phyloP scores from a whole-genome alignment of 139 green algal genomes.

The Chlorella vulgaris region DNA sequence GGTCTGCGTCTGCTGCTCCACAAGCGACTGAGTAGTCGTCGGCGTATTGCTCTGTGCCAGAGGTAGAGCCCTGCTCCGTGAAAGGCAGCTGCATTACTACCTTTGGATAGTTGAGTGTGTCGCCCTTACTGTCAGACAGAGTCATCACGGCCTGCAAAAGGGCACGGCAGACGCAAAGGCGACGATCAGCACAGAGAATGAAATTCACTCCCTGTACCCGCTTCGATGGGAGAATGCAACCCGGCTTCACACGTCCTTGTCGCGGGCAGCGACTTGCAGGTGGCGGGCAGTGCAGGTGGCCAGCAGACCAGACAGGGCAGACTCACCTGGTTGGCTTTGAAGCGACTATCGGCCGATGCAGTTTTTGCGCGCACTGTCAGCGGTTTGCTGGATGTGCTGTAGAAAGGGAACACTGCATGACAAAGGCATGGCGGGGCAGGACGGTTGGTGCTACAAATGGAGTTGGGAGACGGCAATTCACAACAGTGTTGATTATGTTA shows the following conservation, averaged over 20 bases:
- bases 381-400: background rate
- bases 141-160: background rate
- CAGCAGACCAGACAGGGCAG: background rate
- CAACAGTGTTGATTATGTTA: background rate
- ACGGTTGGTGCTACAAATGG: no score
- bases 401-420: slow-evolving; percentile 3
- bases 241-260: background rate
- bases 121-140: slow-evolving; percentile 43
- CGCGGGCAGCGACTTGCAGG: no score
- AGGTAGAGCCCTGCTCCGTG: slow-evolving; percentile 36
- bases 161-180: background rate
- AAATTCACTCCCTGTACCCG: no score
- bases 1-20: background rate
- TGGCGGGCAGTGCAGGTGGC: no score
- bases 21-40: slow-evolving; percentile 33
- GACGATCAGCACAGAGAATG: no score
- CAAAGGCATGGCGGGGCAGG: no score
- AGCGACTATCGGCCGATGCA: background rate
- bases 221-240: background rate
- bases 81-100: slow-evolving; percentile 44
- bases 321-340: slow-evolving; percentile 10
- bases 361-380: background rate
- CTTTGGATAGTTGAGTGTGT: slow-evolving; percentile 49
- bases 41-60: slow-evolving; percentile 8
- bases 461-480: background rate